Conservation (phyloP, 129 eudicot species). For the Artemisia argyi region DNA sequence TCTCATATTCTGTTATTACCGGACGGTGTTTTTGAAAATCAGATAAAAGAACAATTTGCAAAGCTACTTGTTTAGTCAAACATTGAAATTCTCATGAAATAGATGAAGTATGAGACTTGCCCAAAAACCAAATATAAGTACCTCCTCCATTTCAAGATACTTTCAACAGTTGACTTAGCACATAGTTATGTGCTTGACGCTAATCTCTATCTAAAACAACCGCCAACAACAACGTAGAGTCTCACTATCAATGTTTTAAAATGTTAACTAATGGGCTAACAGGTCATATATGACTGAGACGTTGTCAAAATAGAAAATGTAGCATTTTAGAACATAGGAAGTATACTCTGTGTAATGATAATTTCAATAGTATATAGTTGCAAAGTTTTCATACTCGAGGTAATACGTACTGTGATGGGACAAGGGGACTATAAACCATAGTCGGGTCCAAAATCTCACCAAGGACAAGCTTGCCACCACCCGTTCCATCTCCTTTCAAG, state of each 20-base stretch:
- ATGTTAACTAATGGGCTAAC: neutral
- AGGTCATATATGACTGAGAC: neutral
- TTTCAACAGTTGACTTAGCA: neutral
- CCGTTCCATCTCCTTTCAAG: conserved; percentile 87
- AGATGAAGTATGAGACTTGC: neutral
- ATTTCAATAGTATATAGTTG: conserved; percentile 5
- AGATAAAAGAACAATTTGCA: neutral
- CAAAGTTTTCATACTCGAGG: conserved; percentile 13
- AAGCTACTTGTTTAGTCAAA: neutral
- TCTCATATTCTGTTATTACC: neutral
- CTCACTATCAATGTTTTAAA: neutral
- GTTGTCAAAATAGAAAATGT: neutral
- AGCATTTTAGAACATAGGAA: neutral
- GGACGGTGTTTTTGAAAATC: neutral
- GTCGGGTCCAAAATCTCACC: conserved; percentile 94
- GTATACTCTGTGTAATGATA: conserved; percentile 1
- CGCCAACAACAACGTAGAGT: neutral
- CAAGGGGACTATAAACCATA: conserved; percentile 96
- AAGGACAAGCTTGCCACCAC: conserved; percentile 97
- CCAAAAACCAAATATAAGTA: neutral
- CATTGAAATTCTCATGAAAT: neutral
- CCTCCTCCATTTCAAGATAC: neutral
- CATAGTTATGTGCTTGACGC: neutral
- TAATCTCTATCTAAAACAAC: neutral
- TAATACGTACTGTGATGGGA: conserved; percentile 91